phyloP scores from a whole-genome alignment of 306 rosid genomes.

The Corylus avellana region DNA sequence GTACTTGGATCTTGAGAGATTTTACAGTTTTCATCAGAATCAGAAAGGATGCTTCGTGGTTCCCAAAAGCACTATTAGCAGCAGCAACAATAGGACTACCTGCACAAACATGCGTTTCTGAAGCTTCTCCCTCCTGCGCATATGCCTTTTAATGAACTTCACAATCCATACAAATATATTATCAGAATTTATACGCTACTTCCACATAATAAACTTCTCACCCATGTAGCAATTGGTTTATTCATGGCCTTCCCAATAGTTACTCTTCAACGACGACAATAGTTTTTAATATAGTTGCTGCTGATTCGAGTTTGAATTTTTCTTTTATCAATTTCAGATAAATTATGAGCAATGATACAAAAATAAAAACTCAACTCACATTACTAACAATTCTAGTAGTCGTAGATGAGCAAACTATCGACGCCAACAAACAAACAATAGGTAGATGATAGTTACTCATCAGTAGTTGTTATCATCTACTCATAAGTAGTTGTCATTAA shows the following conservation, averaged over 20 bases:
- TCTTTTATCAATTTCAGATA: no score
- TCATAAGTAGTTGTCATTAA: no score
- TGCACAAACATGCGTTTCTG: conserved; percentile 34
- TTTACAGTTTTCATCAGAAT: conserved; percentile 31
- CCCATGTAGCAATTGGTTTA: conserved; percentile 46
- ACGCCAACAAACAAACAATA: no score
- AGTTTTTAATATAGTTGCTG: no score
- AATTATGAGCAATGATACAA: no score
- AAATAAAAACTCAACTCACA: no score
- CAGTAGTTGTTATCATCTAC: no score
- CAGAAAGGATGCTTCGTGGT: conserved; percentile 11
- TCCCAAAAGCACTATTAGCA: conserved; percentile 14
- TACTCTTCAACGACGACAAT: no score
- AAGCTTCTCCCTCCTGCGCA: conserved; percentile 50
- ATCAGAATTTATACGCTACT: conserved; percentile 13
- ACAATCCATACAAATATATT: conserved; percentile 11
- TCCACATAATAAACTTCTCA: conserved; percentile 39
- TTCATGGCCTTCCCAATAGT: conserved; percentile 27
- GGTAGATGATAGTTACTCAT: no score
- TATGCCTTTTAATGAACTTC: conserved; percentile 33
- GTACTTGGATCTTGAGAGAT: conserved; percentile 25
- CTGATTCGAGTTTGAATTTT: no score
- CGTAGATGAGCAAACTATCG: no score
- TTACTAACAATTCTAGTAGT: no score
- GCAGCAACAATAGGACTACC: conserved; percentile 22